Evolutionary conservation across 257 asterid genomes (phyloP).

Genomic region (Plantago major): DNA sequence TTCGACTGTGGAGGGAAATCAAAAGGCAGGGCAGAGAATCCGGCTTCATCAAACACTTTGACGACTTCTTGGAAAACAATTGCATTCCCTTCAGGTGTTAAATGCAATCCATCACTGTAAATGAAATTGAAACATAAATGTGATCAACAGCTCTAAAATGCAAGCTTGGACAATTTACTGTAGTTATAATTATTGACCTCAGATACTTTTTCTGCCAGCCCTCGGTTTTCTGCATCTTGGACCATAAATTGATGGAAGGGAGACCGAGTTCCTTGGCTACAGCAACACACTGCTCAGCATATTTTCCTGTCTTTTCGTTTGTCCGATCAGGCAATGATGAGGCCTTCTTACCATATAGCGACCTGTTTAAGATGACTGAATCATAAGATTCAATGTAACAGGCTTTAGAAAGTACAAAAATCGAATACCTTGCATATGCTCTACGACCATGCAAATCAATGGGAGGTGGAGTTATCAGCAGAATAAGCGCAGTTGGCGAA

Average conservation of each 20-base stretch:
- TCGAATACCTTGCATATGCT: slow-evolving; percentile 60
- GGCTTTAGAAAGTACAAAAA: too few species aligned
- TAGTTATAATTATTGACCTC: slow-evolving; percentile 24
- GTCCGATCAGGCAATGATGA: slow-evolving; percentile 67
- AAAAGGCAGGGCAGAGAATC: slow-evolving; percentile 53
- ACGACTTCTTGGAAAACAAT: slow-evolving; percentile 49
- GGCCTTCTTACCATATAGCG: slow-evolving; percentile 68
- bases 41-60: slow-evolving; percentile 49
- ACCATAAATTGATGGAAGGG: slow-evolving; percentile 78
- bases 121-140: background rate
- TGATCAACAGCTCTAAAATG: background rate
- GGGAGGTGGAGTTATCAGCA: slow-evolving; percentile 90
- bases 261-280: slow-evolving; percentile 71
- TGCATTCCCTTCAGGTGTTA: slow-evolving; percentile 75
- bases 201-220: slow-evolving; percentile 71
- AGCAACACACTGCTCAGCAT: slow-evolving; percentile 63
- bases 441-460: slow-evolving; percentile 69
- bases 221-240: slow-evolving; percentile 79
- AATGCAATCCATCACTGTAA: slow-evolving; percentile 83
- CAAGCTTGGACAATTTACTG: background rate
- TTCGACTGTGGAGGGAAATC: slow-evolving; percentile 74
- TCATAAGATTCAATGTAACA: background rate
- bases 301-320: slow-evolving; percentile 54
- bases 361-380: slow-evolving; percentile 33
- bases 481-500: slow-evolving; percentile 52